Conservation (phyloP, 192 early-diverging fungal genomes). For the Coemansia sp. region DNA sequence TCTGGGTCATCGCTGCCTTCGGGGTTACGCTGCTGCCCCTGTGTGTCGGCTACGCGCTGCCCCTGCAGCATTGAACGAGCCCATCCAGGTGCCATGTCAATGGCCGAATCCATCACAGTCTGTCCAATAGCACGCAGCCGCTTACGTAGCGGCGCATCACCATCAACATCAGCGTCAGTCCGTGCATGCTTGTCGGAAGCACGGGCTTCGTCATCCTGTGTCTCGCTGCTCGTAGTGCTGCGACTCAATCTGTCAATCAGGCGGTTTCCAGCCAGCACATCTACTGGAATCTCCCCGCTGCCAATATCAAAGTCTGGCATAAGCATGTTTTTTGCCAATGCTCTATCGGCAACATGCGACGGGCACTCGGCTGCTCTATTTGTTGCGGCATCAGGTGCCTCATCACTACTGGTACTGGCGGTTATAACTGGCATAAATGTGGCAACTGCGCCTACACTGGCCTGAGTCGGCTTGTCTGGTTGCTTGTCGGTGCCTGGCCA, state of each 20-base stretch:
- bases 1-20: background rate
- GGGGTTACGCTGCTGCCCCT: slow-evolving; percentile 16
- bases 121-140: slow-evolving; percentile 24
- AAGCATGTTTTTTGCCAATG: slow-evolving; percentile 15
- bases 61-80: slow-evolving; percentile 29
- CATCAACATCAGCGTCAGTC: background rate
- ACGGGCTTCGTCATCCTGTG: background rate
- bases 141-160: slow-evolving; percentile 16
- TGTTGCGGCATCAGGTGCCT: background rate
- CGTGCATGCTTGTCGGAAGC: background rate
- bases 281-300: background rate
- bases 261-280: background rate
- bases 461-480: background rate
- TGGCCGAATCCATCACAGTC: slow-evolving; percentile 15
- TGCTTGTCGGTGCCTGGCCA: slow-evolving; percentile 4
- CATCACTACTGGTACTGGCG: background rate
- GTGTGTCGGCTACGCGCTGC: slow-evolving; percentile 17
- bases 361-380: background rate
- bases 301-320: slow-evolving; percentile 33
- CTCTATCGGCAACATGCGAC: background rate
- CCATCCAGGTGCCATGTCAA: slow-evolving; percentile 44
- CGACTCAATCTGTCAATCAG: background rate
- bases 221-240: background rate
- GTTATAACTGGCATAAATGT: background rate
- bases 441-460: background rate